phyloP scores from a whole-genome alignment of 2,329 filamentous ascomycete genomes.

The Cercospora sesami region DNA sequence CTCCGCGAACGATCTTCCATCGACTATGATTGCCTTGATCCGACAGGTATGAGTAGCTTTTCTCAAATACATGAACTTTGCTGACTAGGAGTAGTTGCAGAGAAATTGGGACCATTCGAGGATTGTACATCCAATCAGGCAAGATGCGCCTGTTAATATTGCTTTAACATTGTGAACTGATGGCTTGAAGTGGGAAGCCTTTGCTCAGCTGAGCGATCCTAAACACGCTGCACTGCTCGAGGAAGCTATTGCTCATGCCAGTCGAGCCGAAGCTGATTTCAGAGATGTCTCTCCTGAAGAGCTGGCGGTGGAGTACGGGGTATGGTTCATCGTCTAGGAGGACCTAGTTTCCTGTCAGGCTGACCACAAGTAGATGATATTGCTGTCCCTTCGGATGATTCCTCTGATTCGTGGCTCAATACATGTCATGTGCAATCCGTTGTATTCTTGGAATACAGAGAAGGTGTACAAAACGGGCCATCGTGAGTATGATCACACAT shows the following conservation, averaged over 20 bases:
- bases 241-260: not conserved
- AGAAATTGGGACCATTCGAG: not conserved
- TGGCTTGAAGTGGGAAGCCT: not conserved
- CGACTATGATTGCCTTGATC: not conserved
- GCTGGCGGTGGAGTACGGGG: not conserved
- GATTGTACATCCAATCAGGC: not conserved
- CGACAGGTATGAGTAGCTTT: not conserved
- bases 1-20: not conserved
- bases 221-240: not conserved
- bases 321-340: no score
- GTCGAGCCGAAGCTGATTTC: not conserved
- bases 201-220: not conserved
- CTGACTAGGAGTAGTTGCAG: not conserved
- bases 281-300: not conserved
- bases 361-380: not conserved
- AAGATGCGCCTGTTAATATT: not conserved
- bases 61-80: not conserved
- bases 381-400: not conserved
- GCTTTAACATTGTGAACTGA: not conserved
- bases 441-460: not conserved
- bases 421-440: not conserved
- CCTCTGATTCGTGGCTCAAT: not conserved
- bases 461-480: not conserved
- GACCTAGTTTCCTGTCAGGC: not conserved
- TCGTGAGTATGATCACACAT: not conserved